These are phyloP conservation scores for Zygoascus bituminiphila DNA, from an alignment of 805 yeast species.

Conservation along the genomic window DNA sequence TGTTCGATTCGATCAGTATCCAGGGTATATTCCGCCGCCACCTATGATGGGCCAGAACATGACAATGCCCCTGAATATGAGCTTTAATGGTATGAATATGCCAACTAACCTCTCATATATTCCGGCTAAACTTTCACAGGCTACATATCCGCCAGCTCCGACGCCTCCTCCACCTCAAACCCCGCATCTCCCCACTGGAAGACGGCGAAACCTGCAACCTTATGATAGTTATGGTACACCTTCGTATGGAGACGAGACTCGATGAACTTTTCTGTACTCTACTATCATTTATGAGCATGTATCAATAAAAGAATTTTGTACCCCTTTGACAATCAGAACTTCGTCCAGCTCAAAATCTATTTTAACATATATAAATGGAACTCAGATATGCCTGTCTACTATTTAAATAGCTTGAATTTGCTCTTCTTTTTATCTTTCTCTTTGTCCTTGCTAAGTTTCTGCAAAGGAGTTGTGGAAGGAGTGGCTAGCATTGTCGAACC, in stretches of 20 bases:
- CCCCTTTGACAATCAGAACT: no score
- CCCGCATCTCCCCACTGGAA: not conserved
- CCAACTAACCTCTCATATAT: not conserved
- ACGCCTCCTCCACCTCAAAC: not conserved
- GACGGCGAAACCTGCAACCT: not conserved
- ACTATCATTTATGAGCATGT: no score
- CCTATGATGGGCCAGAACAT: not conserved
- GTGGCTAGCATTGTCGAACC: not conserved
- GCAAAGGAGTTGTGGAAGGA: not conserved
- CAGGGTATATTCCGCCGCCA: not conserved
- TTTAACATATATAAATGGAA: no score
- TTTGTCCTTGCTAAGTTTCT: slow-evolving; percentile 6
- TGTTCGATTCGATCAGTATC: not conserved
- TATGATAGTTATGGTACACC: slow-evolving; percentile 7
- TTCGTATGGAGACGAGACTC: slow-evolving; percentile 6
- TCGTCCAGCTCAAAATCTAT: no score
- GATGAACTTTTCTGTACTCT: no score
- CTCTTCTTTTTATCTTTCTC: slow-evolving; percentile 11
- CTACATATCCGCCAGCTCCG: not conserved
- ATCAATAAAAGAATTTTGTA: no score
- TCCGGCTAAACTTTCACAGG: not conserved
- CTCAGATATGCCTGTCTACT: no score
- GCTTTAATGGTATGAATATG: not conserved
- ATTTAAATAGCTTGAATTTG: slow-evolving; percentile 15
- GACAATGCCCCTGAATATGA: not conserved